A percentile compares a stretch with the other conserved stretches of the same genome.
Conservation (phyloP, 1,284 basidiomycete genomes). For the Melampsora occidentalis region DNA sequence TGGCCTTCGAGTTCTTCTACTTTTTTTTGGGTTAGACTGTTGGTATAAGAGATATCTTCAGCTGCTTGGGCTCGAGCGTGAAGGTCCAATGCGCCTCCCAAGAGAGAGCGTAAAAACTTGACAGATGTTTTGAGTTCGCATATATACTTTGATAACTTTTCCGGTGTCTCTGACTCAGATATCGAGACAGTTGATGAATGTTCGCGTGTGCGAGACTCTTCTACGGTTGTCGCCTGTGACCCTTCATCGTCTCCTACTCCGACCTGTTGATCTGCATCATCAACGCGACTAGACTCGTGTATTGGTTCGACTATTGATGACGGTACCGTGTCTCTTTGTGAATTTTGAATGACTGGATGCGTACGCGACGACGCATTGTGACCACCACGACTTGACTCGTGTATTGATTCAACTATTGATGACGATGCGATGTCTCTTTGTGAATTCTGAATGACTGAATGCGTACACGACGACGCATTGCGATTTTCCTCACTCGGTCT, state of each 20-base stretch:
- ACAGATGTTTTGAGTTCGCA: background rate
- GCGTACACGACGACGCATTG: too few relatives aligned
- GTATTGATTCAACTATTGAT: too few relatives aligned
- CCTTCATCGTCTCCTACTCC: background rate
- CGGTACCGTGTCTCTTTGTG: too few relatives aligned
- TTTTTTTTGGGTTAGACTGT: background rate
- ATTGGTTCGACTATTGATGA: too few relatives aligned
- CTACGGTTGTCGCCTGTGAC: background rate
- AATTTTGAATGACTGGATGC: too few relatives aligned
- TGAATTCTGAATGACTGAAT: too few relatives aligned
- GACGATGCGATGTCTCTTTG: too few relatives aligned
- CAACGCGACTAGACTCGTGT: too few relatives aligned
- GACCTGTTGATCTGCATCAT: background rate
- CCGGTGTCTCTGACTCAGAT: background rate
- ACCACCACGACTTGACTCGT: too few relatives aligned
- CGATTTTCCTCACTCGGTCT: too few relatives aligned
- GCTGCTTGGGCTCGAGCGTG: background rate
- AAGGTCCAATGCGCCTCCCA: background rate
- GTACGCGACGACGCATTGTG: too few relatives aligned
- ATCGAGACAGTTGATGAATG: background rate
- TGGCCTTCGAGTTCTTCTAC: background rate
- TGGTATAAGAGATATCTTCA: background rate
- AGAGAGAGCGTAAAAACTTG: background rate
- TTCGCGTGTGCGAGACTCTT: too few relatives aligned
- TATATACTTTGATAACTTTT: background rate